phyloP scores from a whole-genome alignment of 192 early-diverging fungal species.

The Coemansia biformis region DNA sequence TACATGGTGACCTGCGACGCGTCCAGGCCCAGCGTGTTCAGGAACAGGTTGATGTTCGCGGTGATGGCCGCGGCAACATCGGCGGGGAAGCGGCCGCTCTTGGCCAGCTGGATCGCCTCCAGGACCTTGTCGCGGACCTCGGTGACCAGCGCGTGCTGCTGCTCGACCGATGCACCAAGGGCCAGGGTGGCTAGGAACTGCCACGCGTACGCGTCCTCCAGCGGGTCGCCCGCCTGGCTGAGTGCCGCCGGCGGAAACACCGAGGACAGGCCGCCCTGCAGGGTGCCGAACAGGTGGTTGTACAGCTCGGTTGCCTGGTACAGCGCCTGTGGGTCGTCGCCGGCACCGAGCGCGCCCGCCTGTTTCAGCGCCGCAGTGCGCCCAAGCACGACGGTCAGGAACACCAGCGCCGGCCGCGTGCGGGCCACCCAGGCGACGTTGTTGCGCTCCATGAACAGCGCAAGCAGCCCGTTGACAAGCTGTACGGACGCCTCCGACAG shows the following conservation, averaged over 20 bases:
- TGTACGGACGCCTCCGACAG: constrained; percentile 78
- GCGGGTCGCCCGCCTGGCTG: constrained; percentile 30
- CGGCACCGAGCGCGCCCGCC: constrained; percentile 31
- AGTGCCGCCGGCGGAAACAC: constrained; percentile 62
- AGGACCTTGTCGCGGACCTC: constrained; percentile 83
- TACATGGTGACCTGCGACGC: constrained; percentile 37
- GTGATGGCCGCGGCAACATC: constrained; percentile 61
- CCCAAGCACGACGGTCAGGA: constrained; percentile 84
- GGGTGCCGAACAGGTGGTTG: constrained; percentile 68
- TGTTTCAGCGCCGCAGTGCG: constrained; percentile 88
- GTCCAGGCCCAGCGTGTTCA: constrained; percentile 92
- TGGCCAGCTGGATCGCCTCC: constrained; percentile 65
- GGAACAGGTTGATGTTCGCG: constrained; percentile 89
- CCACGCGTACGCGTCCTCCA: constrained; percentile 89
- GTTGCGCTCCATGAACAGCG: constrained; percentile 83
- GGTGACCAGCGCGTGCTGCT: constrained; percentile 86
- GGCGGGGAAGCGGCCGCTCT: constrained; percentile 53
- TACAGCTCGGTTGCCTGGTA: constrained; percentile 71
- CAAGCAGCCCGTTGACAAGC: constrained; percentile 74
- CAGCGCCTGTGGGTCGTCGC: constrained; percentile 4
- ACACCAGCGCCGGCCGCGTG: constrained; percentile 77
- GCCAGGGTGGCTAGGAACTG: constrained; percentile 97
- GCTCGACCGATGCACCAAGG: constrained; percentile 86
- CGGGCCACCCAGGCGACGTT: constrained; percentile 80
- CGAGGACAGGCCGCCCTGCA: constrained; percentile 67